phyloP scores from a whole-genome alignment of 352 stramenopile species.

The Peronospora destructor region DNA sequence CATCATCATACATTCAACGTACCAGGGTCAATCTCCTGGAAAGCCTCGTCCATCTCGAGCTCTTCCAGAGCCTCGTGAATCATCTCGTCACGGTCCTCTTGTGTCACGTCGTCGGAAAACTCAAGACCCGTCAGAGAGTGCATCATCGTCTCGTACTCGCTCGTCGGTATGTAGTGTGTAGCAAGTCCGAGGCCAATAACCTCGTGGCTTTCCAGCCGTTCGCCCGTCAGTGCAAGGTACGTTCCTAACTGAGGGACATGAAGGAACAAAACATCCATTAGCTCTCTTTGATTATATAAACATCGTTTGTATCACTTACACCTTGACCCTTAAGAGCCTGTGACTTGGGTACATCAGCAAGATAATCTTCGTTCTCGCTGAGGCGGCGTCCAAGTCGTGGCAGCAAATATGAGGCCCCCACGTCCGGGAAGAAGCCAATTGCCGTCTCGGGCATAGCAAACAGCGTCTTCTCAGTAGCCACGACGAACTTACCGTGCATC shows the following conservation, averaged over 20 bases:
- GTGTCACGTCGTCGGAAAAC: slow-evolving; percentile 59
- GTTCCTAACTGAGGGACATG: slow-evolving; percentile 62
- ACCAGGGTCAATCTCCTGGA: slow-evolving; percentile 68
- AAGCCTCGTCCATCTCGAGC: slow-evolving; percentile 79
- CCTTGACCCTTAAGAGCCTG: slow-evolving; percentile 66
- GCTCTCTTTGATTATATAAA: neutral
- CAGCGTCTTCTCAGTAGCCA: slow-evolving; percentile 95
- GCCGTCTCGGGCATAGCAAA: slow-evolving; percentile 99
- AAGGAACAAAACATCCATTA: slow-evolving; percentile 9
- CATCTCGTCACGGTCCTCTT: slow-evolving; percentile 82
- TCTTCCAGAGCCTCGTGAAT: slow-evolving; percentile 71
- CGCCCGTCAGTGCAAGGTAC: slow-evolving; percentile 93
- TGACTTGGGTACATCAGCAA: slow-evolving; percentile 60
- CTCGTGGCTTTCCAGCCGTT: slow-evolving; percentile 85
- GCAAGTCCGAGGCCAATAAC: slow-evolving; percentile 91
- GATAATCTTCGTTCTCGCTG: slow-evolving; percentile 62
- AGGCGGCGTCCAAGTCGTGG: slow-evolving; percentile 77
- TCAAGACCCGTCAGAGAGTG: slow-evolving; percentile 80
- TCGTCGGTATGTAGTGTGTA: slow-evolving; percentile 93
- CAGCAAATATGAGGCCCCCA: slow-evolving; percentile 91
- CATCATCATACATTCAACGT: slow-evolving; percentile 5
- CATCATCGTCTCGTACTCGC: slow-evolving; percentile 84
- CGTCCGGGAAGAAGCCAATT: slow-evolving; percentile 97
- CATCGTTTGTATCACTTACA: slow-evolving; percentile 21
- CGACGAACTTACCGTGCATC: slow-evolving; percentile 94